Evolutionary conservation across 345 rosid genomes (phyloP).

Genomic region (Hibiscus mutabilis): DNA sequence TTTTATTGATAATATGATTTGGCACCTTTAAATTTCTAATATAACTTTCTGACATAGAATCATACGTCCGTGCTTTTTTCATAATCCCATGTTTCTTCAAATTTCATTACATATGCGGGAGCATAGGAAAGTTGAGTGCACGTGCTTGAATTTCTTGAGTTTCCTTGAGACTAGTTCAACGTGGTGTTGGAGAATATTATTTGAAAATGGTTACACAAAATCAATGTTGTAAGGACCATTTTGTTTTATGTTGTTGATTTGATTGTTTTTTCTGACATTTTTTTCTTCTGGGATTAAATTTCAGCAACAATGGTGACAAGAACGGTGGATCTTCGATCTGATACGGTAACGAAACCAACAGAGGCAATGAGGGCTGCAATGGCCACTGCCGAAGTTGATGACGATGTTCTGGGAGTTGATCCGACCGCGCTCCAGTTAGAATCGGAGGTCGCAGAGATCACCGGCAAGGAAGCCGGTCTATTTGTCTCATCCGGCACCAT

Average conservation of each 20-base stretch:
- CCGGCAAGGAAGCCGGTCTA: constrained; percentile 81
- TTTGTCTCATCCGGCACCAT: constrained; percentile 94
- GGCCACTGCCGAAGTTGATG: constrained; percentile 90
- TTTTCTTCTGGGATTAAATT: constrained; percentile 10
- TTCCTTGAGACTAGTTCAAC: constrained; percentile 6
- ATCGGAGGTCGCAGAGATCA: constrained; percentile 59
- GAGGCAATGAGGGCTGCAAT: constrained; percentile 86
- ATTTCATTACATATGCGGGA: too few relatives aligned
- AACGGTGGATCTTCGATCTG: constrained; percentile 86
- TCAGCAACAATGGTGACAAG: constrained; percentile 49
- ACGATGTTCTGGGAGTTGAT: constrained; percentile 66
- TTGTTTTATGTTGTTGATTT: background rate
- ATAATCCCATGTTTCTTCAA: too few relatives aligned
- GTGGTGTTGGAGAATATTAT: background rate
- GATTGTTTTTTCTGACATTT: background rate
- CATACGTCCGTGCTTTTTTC: too few relatives aligned
- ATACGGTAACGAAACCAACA: constrained; percentile 88
- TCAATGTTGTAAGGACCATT: constrained; percentile 10
- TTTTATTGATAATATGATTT: too few relatives aligned
- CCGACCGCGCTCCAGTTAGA: constrained; percentile 64
- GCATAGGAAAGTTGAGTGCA: background rate
- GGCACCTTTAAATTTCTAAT: too few relatives aligned
- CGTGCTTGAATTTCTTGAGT: background rate
- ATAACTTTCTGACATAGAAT: too few relatives aligned
- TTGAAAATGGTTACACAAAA: background rate